Percentiles rank a stretch among this genome's conserved stretches.
These are phyloP conservation scores for slime mould (Dictyostelium discoideum) DNA, from an alignment of 78 protist species.

Conservation along the genomic window dicty_2.7 NC_007090.3:4941001-4941500, in stretches of 20 bases:
- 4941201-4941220: conserved; percentile 52
- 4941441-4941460: conserved; percentile 41
- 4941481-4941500: conserved; percentile 70
- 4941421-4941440: conserved; percentile 67
- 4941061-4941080: not conserved
- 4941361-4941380: conserved; percentile 88
- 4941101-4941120: conserved; percentile 33
- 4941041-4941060: conserved; percentile 15
- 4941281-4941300: conserved; percentile 38
- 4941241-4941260: conserved; percentile 69
- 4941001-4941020: conserved; percentile 27
- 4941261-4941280: conserved; percentile 68
- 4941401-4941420: conserved; percentile 88
- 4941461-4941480: conserved; percentile 63
- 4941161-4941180: not conserved
- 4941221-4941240: conserved; percentile 30
- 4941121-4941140: conserved; percentile 18
- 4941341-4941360: conserved; percentile 65
- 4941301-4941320: conserved; percentile 54
- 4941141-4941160: not conserved
- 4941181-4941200: conserved; percentile 22
- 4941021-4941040: conserved; percentile 36
- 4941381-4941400: conserved; percentile 86
- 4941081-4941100: conserved; percentile 22
- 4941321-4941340: conserved; percentile 54